Evolutionary conservation across 768 basidiomycete species (phyloP).

Genomic region (Leucosporidium yakuticum): DNA sequence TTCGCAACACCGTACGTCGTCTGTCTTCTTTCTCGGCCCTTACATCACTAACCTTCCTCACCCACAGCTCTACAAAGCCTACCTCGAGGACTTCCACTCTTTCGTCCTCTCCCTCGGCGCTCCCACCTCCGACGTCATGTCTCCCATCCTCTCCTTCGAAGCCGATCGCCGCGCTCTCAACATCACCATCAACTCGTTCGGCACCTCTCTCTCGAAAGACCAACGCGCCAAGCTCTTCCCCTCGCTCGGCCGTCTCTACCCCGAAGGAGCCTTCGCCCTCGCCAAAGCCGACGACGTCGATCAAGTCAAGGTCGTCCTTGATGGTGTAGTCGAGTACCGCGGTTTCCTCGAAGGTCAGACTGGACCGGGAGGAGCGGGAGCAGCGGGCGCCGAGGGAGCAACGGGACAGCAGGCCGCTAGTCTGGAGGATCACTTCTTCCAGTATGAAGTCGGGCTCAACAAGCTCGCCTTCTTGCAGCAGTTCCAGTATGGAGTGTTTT

Average conservation of each 20-base stretch:
- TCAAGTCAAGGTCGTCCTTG: slow-evolving; percentile 78
- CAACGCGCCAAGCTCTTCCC: slow-evolving; percentile 92
- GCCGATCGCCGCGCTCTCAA: slow-evolving; percentile 95
- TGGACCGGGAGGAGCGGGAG: slow-evolving; percentile 35
- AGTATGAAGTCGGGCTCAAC: slow-evolving; percentile 85
- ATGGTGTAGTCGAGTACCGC: slow-evolving; percentile 81
- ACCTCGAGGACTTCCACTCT: slow-evolving; percentile 91
- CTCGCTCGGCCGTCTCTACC: slow-evolving; percentile 83
- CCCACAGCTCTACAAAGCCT: slow-evolving; percentile 77
- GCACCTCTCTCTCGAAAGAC: slow-evolving; percentile 89
- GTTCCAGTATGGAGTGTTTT: slow-evolving; percentile 84
- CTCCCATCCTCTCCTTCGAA: slow-evolving; percentile 84
- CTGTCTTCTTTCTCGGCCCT: not conserved
- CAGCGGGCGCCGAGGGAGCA: slow-evolving; percentile 39
- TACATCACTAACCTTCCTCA: not conserved
- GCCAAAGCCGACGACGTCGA: slow-evolving; percentile 93
- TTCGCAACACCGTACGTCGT: slow-evolving; percentile 69
- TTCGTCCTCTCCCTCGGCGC: slow-evolving; percentile 72
- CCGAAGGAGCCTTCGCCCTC: slow-evolving; percentile 88
- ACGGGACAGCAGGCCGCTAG: slow-evolving; percentile 47
- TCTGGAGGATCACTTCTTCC: slow-evolving; percentile 92
- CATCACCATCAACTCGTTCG: slow-evolving; percentile 98
- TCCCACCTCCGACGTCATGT: slow-evolving; percentile 88
- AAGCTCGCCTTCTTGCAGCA: slow-evolving; percentile 92
- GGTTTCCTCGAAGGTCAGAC: slow-evolving; percentile 63